A percentile compares a stretch with the other conserved stretches of the same genome.
These are phyloP conservation scores for Crithidia bombi DNA, from an alignment of 208 protist species.

Conservation along the genomic window DNA sequence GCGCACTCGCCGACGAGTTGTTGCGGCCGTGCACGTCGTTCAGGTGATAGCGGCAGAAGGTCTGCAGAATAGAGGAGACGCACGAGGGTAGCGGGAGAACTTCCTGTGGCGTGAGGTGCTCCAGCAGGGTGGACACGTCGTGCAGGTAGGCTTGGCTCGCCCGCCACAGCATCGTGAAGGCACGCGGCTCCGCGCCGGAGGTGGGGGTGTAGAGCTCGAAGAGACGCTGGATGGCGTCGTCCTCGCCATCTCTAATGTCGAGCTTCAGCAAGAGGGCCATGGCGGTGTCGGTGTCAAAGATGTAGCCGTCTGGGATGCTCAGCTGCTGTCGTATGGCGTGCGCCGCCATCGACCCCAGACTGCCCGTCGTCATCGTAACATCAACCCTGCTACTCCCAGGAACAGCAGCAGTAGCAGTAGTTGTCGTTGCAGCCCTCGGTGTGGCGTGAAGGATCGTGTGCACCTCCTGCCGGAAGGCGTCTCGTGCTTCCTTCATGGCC, in stretches of 20 bases:
- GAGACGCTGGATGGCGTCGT: slow-evolving; percentile 41
- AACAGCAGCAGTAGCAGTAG: not conserved
- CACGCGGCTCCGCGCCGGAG: slow-evolving; percentile 55
- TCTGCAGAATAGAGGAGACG: slow-evolving; percentile 54
- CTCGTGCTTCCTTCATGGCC: slow-evolving; percentile 28
- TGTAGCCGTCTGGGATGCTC: slow-evolving; percentile 33
- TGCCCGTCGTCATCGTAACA: not conserved
- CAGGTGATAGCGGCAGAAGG: slow-evolving; percentile 82
- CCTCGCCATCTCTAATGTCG: slow-evolving; percentile 35
- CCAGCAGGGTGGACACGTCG: slow-evolving; percentile 60
- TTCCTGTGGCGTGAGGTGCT: slow-evolving; percentile 45
- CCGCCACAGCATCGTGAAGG: slow-evolving; percentile 77
- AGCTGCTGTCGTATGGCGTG: slow-evolving; percentile 25
- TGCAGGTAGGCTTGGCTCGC: slow-evolving; percentile 77
- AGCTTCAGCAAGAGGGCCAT: slow-evolving; percentile 37
- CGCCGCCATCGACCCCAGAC: not conserved
- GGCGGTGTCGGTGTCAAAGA: slow-evolving; percentile 36
- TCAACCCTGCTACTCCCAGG: not conserved
- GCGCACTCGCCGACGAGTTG: slow-evolving; percentile 42
- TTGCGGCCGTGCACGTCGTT: slow-evolving; percentile 35
- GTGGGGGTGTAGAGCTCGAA: slow-evolving; percentile 67
- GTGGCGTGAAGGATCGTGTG: slow-evolving; percentile 16
- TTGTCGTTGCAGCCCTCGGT: not conserved
- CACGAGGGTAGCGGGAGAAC: slow-evolving; percentile 59
- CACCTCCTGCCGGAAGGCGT: slow-evolving; percentile 31